These are phyloP conservation scores for Diaporthe velutina DNA, from an alignment of 2,329 filamentous ascomycete genomes.

Conservation along the genomic window DNA sequence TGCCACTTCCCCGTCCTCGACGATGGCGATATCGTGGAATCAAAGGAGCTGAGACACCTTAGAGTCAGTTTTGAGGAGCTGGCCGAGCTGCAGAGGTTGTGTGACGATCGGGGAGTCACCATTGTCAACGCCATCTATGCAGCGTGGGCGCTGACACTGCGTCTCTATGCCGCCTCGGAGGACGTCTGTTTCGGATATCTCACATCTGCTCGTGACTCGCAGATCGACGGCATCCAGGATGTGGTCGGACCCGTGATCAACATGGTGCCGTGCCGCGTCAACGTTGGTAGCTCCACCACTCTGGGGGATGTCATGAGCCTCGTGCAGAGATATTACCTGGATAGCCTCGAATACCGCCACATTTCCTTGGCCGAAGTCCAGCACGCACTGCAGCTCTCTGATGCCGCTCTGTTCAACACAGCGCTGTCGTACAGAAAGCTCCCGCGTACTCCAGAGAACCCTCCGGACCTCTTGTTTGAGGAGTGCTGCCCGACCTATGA, in stretches of 20 bases:
- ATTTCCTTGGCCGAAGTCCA: constrained; percentile 21
- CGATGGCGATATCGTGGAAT: constrained; percentile 39
- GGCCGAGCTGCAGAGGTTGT: neutral
- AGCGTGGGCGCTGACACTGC: constrained; percentile 39
- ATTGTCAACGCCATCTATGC: constrained; percentile 40
- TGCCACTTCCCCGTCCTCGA: constrained; percentile 46
- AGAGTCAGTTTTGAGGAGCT: constrained; percentile 6
- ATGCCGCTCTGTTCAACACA: constrained; percentile 16
- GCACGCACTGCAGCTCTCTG: neutral
- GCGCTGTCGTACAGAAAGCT: constrained; percentile 3
- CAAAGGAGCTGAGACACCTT: neutral
- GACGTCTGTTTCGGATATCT: constrained; percentile 42
- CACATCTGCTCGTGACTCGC: constrained; percentile 44
- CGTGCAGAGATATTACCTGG: constrained; percentile 21
- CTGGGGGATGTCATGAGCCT: neutral
- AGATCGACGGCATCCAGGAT: constrained; percentile 42
- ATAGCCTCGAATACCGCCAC: constrained; percentile 17
- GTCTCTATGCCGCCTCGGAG: constrained; percentile 30
- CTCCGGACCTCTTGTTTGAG: neutral
- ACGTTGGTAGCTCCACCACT: neutral
- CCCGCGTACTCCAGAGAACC: constrained; percentile 3
- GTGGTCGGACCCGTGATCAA: constrained; percentile 42
- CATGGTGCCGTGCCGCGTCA: neutral
- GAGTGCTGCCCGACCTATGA: constrained; percentile 15
- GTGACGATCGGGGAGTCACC: constrained; percentile 41